Evolutionary conservation across 495 filamentous ascomycete species (phyloP), one percentile per base, ranked within the genome.

Genomic region (Annulohypoxylon maeteangense): DNA sequence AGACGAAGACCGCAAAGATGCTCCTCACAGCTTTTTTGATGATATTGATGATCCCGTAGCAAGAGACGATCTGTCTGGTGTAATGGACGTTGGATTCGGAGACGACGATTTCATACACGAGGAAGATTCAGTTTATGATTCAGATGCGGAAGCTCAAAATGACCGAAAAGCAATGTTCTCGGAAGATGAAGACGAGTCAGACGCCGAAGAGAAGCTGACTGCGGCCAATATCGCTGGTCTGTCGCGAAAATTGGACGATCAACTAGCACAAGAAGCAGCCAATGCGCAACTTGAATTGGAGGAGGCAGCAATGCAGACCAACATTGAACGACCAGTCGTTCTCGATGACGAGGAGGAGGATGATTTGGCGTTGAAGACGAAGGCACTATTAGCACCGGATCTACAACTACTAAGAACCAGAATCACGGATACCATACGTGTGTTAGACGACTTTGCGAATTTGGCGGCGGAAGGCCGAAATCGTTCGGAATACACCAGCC

Each of bases 141-240:
- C 92, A 11, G 92, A 92, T 60, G 89, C 90, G 45, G 84, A 84
- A 7, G 90, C 88, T 42, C 86, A 87, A 18, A 90, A 91, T 57
- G 84, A 84, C 67, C 74, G 78, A 57, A 80, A 80, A 75, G 87
- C 89, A 38, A 90, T 95, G 81, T 99, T 97, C 83, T 98, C 95
- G 0, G 95, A 98, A 62, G 95, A 99, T 74, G 94, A 97, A 76
- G 93, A 95, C 65, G 89, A 93, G 40, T 92, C 90, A 0, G 94
- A 97, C 72, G 91, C 90, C 2, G 94, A 97, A 78, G 93, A 98
- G 81, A 91, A 88, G 75, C 84, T 99, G 61, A 99, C 93, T 3
- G 96, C 95, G 0, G 96, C 95, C 48, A 99, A 99, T 74, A 99
- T 99, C 62, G 95, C 89, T 72, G 95, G 95, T 40, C 82, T 99